Conservation (phyloP, 2,329 filamentous ascomycete genomes). For the Dothiorella sarmentorum region DNA sequence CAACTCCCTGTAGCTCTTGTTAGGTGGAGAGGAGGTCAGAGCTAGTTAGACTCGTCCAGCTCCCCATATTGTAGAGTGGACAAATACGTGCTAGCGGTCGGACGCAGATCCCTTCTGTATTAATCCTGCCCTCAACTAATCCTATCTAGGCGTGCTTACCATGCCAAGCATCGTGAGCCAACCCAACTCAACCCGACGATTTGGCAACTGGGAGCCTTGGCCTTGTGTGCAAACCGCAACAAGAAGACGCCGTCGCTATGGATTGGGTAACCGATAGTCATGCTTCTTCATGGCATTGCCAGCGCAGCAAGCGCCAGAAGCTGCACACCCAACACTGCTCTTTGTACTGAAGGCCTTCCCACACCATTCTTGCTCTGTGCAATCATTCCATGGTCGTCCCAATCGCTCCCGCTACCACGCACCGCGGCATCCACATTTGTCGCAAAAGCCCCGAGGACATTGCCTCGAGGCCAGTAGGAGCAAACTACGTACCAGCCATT, state of each 20-base stretch:
- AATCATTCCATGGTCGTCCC: slow-evolving; percentile 4
- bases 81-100: too few species aligned
- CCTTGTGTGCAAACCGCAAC: not conserved
- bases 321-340: not conserved
- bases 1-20: too few species aligned
- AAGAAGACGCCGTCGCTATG: not conserved
- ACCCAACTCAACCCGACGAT: not conserved
- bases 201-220: too few species aligned
- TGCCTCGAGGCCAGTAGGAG: slow-evolving; percentile 39
- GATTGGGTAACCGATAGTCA: not conserved
- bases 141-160: too few species aligned
- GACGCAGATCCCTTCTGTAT: too few species aligned
- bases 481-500: slow-evolving; percentile 28
- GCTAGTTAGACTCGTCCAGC: too few species aligned
- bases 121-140: too few species aligned
- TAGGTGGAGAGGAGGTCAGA: too few species aligned
- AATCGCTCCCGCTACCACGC: slow-evolving; percentile 1
- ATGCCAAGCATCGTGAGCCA: too few species aligned
- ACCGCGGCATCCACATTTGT: slow-evolving; percentile 30
- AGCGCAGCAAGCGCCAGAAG: not conserved
- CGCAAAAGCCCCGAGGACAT: slow-evolving; percentile 33
- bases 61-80: too few species aligned
- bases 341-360: not conserved
- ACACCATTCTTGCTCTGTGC: not conserved
- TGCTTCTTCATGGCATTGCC: not conserved